phyloP scores from a whole-genome alignment of 2,329 filamentous ascomycete species.

The Metarhizium robertsii region DNA sequence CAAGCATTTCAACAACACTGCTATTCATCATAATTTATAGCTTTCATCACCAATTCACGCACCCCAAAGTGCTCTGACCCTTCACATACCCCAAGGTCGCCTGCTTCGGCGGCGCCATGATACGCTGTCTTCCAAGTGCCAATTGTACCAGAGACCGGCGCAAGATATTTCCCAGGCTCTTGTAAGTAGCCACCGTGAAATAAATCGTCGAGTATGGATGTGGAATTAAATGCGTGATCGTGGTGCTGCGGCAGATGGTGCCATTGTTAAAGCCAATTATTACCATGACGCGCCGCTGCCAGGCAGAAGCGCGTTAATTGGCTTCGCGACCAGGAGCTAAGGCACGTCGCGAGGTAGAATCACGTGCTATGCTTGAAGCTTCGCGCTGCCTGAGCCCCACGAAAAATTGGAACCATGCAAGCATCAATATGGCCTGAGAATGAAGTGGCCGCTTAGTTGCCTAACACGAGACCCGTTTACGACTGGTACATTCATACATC shows the following conservation, averaged over 20 bases:
- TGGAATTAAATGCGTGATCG: neutral
- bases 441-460: too few species aligned
- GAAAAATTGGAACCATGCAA: too few species aligned
- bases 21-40: constrained; percentile 1
- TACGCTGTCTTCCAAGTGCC: constrained; percentile 8
- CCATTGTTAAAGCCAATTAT: constrained; percentile 6
- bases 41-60: constrained; percentile 21
- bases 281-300: constrained; percentile 24
- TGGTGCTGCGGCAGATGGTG: neutral
- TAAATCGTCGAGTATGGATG: neutral
- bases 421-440: too few species aligned
- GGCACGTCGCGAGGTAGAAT: constrained; percentile 13
- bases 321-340: constrained; percentile 13
- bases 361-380: constrained; percentile 13
- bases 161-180: constrained; percentile 4
- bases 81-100: constrained; percentile 83
- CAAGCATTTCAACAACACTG: neutral
- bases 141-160: constrained; percentile 4
- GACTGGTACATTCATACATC: too few species aligned
- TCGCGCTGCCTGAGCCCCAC: too few species aligned
- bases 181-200: constrained; percentile 7
- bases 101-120: constrained; percentile 55
- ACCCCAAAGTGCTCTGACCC: constrained; percentile 68
- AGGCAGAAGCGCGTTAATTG: constrained; percentile 33
- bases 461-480: too few species aligned